A percentile compares a stretch with the other conserved stretches of the same genome.
Evolutionary conservation across 2,329 filamentous ascomycete genomes (phyloP).

Genomic region (Colletotrichum sp.): DNA sequence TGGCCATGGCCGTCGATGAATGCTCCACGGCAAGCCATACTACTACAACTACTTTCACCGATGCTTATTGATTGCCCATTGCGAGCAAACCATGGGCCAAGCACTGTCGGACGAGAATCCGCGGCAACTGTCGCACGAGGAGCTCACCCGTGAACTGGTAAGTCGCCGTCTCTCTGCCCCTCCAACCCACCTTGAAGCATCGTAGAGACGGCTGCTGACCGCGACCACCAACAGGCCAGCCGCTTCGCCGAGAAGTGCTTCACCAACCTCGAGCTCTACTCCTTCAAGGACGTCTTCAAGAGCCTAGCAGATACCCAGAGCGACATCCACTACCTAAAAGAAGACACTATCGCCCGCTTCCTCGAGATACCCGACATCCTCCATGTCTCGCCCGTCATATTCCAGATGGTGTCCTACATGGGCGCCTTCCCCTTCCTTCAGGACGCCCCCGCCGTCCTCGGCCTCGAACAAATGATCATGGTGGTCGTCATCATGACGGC

Average conservation of each 20-base stretch:
- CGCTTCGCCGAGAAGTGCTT: constrained; percentile 75
- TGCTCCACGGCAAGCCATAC: neutral
- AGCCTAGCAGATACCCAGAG: constrained; percentile 70
- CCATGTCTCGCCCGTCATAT: constrained; percentile 70
- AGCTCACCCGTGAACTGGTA: constrained; percentile 58
- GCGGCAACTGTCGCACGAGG: constrained; percentile 52
- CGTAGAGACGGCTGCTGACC: neutral
- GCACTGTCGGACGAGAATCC: constrained; percentile 51
- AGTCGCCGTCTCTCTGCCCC: constrained; percentile 21
- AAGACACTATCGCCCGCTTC: constrained; percentile 73
- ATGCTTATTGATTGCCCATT: neutral
- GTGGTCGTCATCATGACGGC: constrained; percentile 76
- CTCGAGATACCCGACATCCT: constrained; percentile 76
- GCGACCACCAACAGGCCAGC: constrained; percentile 49
- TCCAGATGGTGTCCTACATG: constrained; percentile 74
- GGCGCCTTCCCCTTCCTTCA: constrained; percentile 77
- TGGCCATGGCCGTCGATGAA: neutral
- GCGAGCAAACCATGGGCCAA: constrained; percentile 53
- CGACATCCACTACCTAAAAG: constrained; percentile 69
- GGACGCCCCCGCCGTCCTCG: constrained; percentile 73
- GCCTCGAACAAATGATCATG: constrained; percentile 74
- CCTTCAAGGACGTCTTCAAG: constrained; percentile 75
- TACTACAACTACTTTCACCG: neutral
- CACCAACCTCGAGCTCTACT: constrained; percentile 74
- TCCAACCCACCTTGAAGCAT: neutral